A percentile compares a stretch with the other conserved stretches of the same genome.
phyloP scores from a whole-genome alignment of 148 eudicot species.

The Linanthus parryae region DNA sequence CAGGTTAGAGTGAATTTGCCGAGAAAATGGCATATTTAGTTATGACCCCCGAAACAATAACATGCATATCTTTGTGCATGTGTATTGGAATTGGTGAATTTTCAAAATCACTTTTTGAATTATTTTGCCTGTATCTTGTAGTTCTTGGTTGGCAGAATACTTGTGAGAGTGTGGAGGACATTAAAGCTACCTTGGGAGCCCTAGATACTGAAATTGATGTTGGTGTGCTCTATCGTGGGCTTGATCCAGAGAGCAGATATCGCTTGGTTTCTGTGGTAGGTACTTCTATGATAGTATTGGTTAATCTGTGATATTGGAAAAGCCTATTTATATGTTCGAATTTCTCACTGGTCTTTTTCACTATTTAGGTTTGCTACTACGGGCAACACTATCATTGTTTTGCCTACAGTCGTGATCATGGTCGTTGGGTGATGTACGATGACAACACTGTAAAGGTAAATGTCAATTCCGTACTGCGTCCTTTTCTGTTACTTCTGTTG shows the following conservation, averaged over 20 bases:
- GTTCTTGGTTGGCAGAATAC: conserved; percentile 95
- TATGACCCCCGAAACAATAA: no score
- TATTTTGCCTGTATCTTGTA: conserved; percentile 25
- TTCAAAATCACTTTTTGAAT: conserved; percentile 2
- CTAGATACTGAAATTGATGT: conserved; percentile 71
- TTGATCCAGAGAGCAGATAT: conserved; percentile 63
- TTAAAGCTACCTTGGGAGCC: conserved; percentile 62
- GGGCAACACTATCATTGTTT: conserved; percentile 98
- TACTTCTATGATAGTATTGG: no score
- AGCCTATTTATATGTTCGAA: neutral
- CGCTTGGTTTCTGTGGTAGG: conserved; percentile 89
- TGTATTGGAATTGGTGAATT: conserved; percentile 2
- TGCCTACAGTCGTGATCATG: conserved; percentile 69
- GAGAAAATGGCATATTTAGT: no score
- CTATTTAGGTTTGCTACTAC: conserved; percentile 83
- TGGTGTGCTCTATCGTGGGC: conserved; percentile 82
- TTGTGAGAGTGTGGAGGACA: conserved; percentile 69
- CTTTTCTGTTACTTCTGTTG: neutral
- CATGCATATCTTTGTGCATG: no score
- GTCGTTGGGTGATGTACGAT: conserved; percentile 93
- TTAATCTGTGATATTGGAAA: neutral
- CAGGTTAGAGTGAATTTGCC: conserved; percentile 44
- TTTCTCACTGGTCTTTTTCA: neutral
- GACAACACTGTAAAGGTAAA: conserved; percentile 91
- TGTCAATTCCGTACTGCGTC: conserved; percentile 1